Evolutionary conservation across 768 basidiomycete species (phyloP).

Genomic region (Calvatia gigantea): DNA sequence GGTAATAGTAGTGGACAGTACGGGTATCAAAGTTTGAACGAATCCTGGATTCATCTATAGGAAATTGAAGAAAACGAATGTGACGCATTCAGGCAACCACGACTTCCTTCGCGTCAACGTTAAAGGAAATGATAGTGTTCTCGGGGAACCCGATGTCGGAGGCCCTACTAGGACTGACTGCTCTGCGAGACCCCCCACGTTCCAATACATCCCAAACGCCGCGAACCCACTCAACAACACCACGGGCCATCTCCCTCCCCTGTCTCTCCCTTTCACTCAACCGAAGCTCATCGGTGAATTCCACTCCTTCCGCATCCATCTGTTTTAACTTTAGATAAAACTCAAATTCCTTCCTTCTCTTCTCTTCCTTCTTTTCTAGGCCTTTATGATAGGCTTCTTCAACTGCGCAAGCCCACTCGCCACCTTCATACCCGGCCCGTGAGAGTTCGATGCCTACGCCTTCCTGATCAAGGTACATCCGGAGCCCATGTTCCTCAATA

Average conservation of each 20-base stretch:
- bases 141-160: too few species aligned
- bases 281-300: conserved; percentile 25
- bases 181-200: too few species aligned
- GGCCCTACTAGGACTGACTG: too few species aligned
- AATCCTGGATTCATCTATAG: too few species aligned
- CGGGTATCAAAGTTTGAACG: too few species aligned
- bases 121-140: background rate
- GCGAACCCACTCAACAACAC: conserved; percentile 49
- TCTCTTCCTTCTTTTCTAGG: conserved; percentile 39
- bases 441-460: conserved; percentile 70
- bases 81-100: background rate
- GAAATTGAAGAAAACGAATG: background rate
- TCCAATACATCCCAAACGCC: conserved; percentile 25
- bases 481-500: conserved; percentile 76
- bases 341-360: conserved; percentile 36
- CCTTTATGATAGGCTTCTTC: conserved; percentile 57
- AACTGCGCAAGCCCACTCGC: conserved; percentile 64
- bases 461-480: conserved; percentile 55
- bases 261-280: conserved; percentile 38
- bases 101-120: background rate
- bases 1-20: too few species aligned
- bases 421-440: conserved; percentile 63
- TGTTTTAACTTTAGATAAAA: background rate
- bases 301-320: background rate
- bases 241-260: conserved; percentile 42